Percentiles rank a stretch among this genome's conserved stretches.
Conservation (phyloP, 176 grass and related monocot species). For the Paspalum notatum region DNA sequence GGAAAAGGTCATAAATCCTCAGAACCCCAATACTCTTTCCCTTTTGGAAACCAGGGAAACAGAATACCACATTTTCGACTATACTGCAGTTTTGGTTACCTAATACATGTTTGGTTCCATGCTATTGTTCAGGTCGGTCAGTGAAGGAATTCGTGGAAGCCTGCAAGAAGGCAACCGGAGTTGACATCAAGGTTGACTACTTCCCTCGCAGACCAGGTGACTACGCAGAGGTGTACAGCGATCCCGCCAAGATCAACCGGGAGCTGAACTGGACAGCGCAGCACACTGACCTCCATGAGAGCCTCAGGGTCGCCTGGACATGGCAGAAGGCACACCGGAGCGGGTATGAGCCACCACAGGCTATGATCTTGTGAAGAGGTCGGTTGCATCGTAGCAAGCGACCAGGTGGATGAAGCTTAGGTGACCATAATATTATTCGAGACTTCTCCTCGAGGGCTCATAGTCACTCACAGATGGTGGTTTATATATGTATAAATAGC, state of each 20-base stretch:
- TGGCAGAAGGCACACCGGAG: constrained; percentile 82
- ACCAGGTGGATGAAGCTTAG: constrained; percentile 37
- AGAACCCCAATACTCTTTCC: not conserved
- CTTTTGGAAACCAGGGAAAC: not conserved
- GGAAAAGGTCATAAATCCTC: constrained; percentile 67
- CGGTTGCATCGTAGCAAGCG: not conserved
- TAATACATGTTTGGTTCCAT: not conserved
- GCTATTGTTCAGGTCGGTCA: constrained; percentile 59
- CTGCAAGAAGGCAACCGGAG: constrained; percentile 83
- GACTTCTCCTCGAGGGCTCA: constrained; percentile 40
- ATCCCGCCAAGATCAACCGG: constrained; percentile 70
- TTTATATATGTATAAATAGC: constrained; percentile 44
- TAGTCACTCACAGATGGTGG: constrained; percentile 41
- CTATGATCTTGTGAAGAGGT: constrained; percentile 54
- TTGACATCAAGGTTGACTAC: constrained; percentile 81
- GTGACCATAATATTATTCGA: constrained; percentile 43
- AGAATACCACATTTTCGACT: not conserved
- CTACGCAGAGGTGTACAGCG: constrained; percentile 87
- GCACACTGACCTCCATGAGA: constrained; percentile 69
- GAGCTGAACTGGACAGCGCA: constrained; percentile 90
- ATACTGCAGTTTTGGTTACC: not conserved
- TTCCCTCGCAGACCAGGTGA: constrained; percentile 76
- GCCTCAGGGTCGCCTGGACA: constrained; percentile 73
- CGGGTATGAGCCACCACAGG: constrained; percentile 59
- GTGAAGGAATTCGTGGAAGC: constrained; percentile 95